Conservation (phyloP, 495 filamentous ascomycete species). For the Daldinia decipiens region DNA sequence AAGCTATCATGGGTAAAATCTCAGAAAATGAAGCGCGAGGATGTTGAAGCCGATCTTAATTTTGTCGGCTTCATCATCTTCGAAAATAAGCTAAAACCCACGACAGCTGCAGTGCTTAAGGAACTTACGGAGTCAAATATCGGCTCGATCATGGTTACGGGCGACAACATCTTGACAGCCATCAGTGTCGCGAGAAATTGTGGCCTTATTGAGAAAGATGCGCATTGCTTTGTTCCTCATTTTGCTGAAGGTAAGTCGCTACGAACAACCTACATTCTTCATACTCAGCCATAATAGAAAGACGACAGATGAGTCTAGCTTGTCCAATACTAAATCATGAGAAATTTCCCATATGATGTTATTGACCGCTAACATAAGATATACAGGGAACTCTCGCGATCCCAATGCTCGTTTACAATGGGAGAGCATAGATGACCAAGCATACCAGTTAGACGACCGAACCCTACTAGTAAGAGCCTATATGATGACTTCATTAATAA, state of each 20-base stretch:
- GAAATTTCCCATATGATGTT: background rate
- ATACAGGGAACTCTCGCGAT: slow-evolving; percentile 67
- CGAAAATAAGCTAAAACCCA: slow-evolving; percentile 96
- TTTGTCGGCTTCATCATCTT: slow-evolving; percentile 98
- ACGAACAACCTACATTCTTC: background rate
- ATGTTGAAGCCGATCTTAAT: slow-evolving; percentile 82
- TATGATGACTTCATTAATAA: background rate
- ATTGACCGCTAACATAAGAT: slow-evolving; percentile 11
- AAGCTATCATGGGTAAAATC: slow-evolving; percentile 93
- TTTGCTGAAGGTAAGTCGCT: slow-evolving; percentile 72
- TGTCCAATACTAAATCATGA: background rate
- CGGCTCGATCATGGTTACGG: slow-evolving; percentile 95
- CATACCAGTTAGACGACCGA: slow-evolving; percentile 76
- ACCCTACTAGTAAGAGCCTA: slow-evolving; percentile 70
- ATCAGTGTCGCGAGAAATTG: slow-evolving; percentile 97
- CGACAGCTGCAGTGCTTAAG: slow-evolving; percentile 77
- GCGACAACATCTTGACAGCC: slow-evolving; percentile 97
- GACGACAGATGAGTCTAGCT: background rate
- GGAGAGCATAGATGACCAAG: slow-evolving; percentile 90
- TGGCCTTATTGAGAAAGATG: slow-evolving; percentile 77
- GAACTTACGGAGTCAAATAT: slow-evolving; percentile 89
- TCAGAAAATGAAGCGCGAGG: slow-evolving; percentile 87
- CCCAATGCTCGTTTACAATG: slow-evolving; percentile 77
- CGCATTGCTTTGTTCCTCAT: slow-evolving; percentile 92
- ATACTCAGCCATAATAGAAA: background rate